phyloP scores from a whole-genome alignment of 2,329 filamentous ascomycete genomes.

The Talaromyces sp. region DNA sequence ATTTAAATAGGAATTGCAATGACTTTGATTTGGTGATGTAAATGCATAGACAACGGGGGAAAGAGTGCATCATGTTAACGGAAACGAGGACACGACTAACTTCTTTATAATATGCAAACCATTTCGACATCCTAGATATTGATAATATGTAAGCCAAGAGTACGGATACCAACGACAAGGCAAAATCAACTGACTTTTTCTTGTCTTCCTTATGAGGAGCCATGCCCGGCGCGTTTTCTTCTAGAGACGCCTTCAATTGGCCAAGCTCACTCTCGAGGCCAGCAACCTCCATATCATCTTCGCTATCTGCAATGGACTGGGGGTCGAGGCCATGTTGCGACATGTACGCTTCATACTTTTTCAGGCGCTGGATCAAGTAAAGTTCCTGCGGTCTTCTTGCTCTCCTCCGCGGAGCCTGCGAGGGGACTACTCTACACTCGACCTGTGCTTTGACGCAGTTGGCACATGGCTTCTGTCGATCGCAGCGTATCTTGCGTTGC shows the following conservation, averaged over 20 bases:
- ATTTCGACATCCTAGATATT: conserved; percentile 11
- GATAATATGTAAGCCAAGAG: background rate
- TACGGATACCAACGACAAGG: background rate
- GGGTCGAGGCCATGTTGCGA: conserved; percentile 62
- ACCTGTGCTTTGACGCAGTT: conserved; percentile 62
- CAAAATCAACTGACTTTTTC: background rate
- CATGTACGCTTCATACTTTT: conserved; percentile 62
- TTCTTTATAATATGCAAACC: conserved; percentile 17
- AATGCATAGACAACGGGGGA: background rate
- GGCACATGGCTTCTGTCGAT: conserved; percentile 65
- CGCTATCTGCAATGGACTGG: conserved; percentile 49
- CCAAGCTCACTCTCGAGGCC: background rate
- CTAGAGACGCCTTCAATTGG: background rate
- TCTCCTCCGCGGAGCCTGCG: conserved; percentile 48
- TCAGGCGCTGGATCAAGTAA: conserved; percentile 62
- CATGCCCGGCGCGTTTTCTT: background rate
- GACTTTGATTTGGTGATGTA: background rate
- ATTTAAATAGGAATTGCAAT: background rate
- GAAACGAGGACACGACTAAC: background rate
- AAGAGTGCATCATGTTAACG: background rate
- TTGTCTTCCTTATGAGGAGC: background rate
- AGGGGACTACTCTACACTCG: conserved; percentile 46
- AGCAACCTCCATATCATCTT: background rate
- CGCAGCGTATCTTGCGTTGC: conserved; percentile 68
- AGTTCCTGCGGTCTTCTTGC: conserved; percentile 61